Evolutionary conservation across 2,329 filamentous ascomycete species (phyloP), one percentile per base, ranked within the genome.

Genomic region (Aspergillus brasiliensis): DNA sequence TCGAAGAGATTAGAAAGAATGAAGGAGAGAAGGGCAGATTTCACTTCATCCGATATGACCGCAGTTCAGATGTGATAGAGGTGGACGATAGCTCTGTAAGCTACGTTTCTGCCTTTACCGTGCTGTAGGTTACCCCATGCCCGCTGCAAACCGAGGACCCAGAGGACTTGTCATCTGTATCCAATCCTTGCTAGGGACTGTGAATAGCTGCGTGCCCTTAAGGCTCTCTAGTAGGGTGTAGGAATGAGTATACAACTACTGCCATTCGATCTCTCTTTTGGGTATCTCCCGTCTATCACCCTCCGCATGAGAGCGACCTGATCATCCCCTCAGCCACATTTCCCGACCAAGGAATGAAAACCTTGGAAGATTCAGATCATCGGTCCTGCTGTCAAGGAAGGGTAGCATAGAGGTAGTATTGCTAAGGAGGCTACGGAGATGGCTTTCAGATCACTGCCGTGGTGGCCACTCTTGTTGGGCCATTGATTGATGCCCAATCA

Each of bases 71-170:
- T 74, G 90, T 90, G 3, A 81, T 84, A 65, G 81, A 82, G 28
- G 81, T 88, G 1, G 75, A 73, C 15, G 91, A 97, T 64, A 95
- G 88, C 66, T 97, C 93, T 67, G 95, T 99, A 54, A 97, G 93
- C 78, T 99, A 99, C 76, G 92, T 91, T 3, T 94, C 93, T 73
- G 95, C 92, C 3, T 96, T 95, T 81, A 92, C 93, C 8, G 82
- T 93, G 15, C 71, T 92, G 34, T 92, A 70, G 55, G 8, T 28
- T 19, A 19, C 6, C 19, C 13, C 11, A 34, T n/a, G 10, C 10
- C 10, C 23, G 13, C 17, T 23, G 52, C 28, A 31, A n/a, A 48
- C 6, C 7, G 25, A 23, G 40, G 7, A 28, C 6, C 10, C 23
- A 27, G 7, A 25, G 25, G n/a, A 48, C 17, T 15, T 48, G 15